Evolutionary conservation across 2,329 filamentous ascomycete species (phyloP).

Genomic region (Trichoderma citrinoviride): DNA sequence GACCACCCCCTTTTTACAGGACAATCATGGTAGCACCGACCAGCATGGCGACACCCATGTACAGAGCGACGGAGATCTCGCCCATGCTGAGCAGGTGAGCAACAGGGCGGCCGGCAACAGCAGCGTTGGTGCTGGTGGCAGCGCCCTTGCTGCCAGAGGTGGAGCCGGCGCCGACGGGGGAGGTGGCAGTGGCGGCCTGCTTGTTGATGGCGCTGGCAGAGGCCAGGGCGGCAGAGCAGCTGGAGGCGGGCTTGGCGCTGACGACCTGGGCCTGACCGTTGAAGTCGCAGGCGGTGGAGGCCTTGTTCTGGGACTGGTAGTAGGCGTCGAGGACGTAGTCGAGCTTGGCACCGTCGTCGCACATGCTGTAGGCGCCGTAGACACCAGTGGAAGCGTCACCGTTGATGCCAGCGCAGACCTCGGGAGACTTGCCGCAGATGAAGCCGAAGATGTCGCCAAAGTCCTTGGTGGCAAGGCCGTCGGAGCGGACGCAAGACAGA

Average conservation of each 20-base stretch:
- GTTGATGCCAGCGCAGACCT: constrained; percentile 65
- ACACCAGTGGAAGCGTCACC: constrained; percentile 64
- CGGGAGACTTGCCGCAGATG: constrained; percentile 61
- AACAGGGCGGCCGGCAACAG: constrained; percentile 38
- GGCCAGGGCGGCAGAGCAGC: constrained; percentile 58
- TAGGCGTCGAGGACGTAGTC: constrained; percentile 72
- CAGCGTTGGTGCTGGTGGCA: constrained; percentile 37
- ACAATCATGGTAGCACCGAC: constrained; percentile 54
- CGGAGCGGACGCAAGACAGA: constrained; percentile 66
- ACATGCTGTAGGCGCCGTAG: constrained; percentile 80
- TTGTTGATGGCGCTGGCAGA: constrained; percentile 60
- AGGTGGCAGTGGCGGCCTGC: constrained; percentile 47
- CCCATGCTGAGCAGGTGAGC: constrained; percentile 45
- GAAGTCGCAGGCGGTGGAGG: constrained; percentile 66
- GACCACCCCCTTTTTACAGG: constrained; percentile 41
- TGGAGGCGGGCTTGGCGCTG: constrained; percentile 44
- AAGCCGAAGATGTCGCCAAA: constrained; percentile 69
- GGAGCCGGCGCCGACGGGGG: constrained; percentile 29
- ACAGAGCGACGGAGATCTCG: constrained; percentile 49
- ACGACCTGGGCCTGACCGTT: constrained; percentile 61
- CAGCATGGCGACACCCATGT: constrained; percentile 51
- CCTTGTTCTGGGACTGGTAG: constrained; percentile 57
- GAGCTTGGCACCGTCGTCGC: constrained; percentile 66
- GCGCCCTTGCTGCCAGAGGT: constrained; percentile 30
- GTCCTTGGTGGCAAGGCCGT: constrained; percentile 54